Evolutionary conservation across 169 alveolate genomes (phyloP).

Genomic region (Cryptosporidium bovis): DNA sequence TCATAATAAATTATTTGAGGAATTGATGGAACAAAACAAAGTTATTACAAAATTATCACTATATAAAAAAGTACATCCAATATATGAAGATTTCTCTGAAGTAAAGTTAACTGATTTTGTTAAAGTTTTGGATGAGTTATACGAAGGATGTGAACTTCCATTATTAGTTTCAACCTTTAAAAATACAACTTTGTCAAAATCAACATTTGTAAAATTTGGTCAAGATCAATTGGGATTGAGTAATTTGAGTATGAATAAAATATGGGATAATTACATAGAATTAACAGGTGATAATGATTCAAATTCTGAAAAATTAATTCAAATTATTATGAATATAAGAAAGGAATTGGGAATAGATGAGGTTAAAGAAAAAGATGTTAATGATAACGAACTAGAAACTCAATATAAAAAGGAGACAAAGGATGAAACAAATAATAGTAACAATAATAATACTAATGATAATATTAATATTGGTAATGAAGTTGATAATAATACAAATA

Average conservation of each 20-base stretch:
- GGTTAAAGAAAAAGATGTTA: background rate
- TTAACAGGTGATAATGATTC: background rate
- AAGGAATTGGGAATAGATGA: constrained; percentile 40
- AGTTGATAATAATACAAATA: too few species aligned
- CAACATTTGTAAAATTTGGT: constrained; percentile 51
- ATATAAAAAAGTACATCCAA: constrained; percentile 36
- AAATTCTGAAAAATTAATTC: constrained; percentile 9
- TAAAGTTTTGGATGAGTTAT: constrained; percentile 27
- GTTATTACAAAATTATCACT: constrained; percentile 37
- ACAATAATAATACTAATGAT: background rate
- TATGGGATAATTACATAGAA: constrained; percentile 45
- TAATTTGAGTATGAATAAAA: constrained; percentile 8
- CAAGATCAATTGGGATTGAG: constrained; percentile 37
- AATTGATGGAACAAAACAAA: constrained; percentile 20
- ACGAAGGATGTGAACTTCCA: constrained; percentile 62
- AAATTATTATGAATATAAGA: constrained; percentile 12
- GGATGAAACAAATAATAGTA: background rate
- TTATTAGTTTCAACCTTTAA: constrained; percentile 28
- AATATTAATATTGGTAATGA: background rate
- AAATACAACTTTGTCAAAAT: background rate
- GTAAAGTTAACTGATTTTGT: constrained; percentile 47
- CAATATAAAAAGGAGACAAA: background rate
- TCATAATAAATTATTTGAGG: constrained; percentile 41
- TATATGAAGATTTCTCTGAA: constrained; percentile 10
- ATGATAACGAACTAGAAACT: background rate